phyloP scores from a whole-genome alignment of 2,329 filamentous ascomycete species.

The Metarhizium rileyi region DNA sequence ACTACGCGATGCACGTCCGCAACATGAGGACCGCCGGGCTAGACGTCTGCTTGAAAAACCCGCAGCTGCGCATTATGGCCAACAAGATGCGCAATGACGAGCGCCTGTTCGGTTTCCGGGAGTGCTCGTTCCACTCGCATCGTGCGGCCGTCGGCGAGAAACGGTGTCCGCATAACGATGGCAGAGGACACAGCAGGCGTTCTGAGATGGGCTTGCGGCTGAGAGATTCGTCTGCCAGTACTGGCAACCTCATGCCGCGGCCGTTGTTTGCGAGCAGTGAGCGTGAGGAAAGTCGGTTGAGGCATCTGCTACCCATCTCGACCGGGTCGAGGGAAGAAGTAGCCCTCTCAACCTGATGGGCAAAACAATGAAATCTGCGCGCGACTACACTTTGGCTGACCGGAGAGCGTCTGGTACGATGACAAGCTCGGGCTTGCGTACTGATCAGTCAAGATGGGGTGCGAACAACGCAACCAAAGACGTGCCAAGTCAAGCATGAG shows the following conservation, averaged over 20 bases:
- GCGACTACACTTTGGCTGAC: too few relatives aligned
- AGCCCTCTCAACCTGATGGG: too few relatives aligned
- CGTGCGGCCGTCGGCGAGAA: slow-evolving; percentile 43
- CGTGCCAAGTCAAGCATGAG: too few relatives aligned
- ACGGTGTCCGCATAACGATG: slow-evolving; percentile 36
- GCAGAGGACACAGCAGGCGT: slow-evolving; percentile 8
- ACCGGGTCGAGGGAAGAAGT: slow-evolving; percentile 8
- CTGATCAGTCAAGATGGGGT: too few relatives aligned
- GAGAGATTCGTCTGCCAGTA: neutral
- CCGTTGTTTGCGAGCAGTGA: slow-evolving; percentile 18
- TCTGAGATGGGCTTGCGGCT: neutral
- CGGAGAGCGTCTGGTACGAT: too few relatives aligned
- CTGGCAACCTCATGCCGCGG: slow-evolving; percentile 13
- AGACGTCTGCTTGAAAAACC: slow-evolving; percentile 48
- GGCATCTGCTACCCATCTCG: slow-evolving; percentile 21
- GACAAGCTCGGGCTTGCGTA: too few relatives aligned
- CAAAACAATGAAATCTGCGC: too few relatives aligned
- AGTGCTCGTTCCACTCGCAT: slow-evolving; percentile 52
- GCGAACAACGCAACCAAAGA: too few relatives aligned
- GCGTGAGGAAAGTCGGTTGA: slow-evolving; percentile 21
- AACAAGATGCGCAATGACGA: slow-evolving; percentile 47
- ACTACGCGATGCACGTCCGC: slow-evolving; percentile 41
- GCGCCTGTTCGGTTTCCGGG: slow-evolving; percentile 49
- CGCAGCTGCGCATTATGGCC: slow-evolving; percentile 46
- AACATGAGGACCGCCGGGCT: slow-evolving; percentile 42